Evolutionary conservation across 139 green algal species (phyloP), one percentile per base, ranked within the genome.

Genomic region (Diplosphaera chodatii): DNA sequence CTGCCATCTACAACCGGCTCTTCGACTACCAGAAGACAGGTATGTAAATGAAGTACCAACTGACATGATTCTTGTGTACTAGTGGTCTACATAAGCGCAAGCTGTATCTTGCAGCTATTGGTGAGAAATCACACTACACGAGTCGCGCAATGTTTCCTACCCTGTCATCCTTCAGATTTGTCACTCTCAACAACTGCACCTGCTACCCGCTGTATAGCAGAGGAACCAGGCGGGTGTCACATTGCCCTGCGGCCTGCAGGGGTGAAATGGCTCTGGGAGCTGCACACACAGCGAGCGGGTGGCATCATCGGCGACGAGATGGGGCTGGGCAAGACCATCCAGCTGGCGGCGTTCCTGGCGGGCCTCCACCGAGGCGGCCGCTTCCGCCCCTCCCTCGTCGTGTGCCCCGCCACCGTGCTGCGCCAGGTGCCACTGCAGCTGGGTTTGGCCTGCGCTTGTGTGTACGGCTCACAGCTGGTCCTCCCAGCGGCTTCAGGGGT

Each of bases 201-300:
- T 48, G 37, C 37, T 10, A 48, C 37, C 37, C 10, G 37, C 8
- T n/a, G n/a, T n/a, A n/a, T n/a, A n/a, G n/a, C n/a, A n/a, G n/a
- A n/a, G n/a, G n/a, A n/a, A n/a, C n/a, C n/a, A n/a, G n/a, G n/a
- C n/a, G n/a, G n/a, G n/a, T n/a, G n/a, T n/a, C n/a, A n/a, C n/a
- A n/a, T n/a, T 55, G 23, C 1, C 6, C 15, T 69, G 32, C 6
- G n/a, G 28, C n/a, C 21, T 6, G 31, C 66, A 81, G 76, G 85
- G 0, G 86, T 99, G 2, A 96, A 97, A 78, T 99, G 94, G 94
- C 74, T 99, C 71, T 99, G 94, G 94, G 94, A 99, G 87, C 84
- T 99, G 69, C 92, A 97, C 82, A 94, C 82, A 16, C 93, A 97
- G 85, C 64, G 87, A 0, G 85, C 87, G 22, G 90, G 92, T 8